Evolutionary conservation across 2,329 filamentous ascomycete species (phyloP), one percentile per base, ranked within the genome.

Genomic region (Pseudopyricularia javanii): DNA sequence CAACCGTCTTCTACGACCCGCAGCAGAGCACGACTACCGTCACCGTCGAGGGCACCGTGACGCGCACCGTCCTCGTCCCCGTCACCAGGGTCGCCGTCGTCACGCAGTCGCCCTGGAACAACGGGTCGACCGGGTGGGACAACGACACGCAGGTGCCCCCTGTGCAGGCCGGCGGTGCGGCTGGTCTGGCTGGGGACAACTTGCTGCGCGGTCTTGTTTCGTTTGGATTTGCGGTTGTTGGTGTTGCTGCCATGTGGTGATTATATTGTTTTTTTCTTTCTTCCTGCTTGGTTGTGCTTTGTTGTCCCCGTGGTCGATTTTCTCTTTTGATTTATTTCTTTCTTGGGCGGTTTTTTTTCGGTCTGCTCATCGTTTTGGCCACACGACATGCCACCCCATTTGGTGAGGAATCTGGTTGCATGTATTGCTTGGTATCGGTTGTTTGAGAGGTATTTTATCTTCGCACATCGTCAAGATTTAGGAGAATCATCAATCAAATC

Each of bases 1-100:
- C 58, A 1, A 65, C 56, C 9, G 56, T 61, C 22, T 59, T 28
- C 51, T 53, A 53, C 51, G 51, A 53, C 51, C 43, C 51, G 33
- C 32, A 32, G 20, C 22, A 34, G 24, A 53, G 51, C 51, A 53
- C 51, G 8, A 47, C 40, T 17, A 48, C 45, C n/a, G 43, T 33
- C 33, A n/a, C 43, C 43, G 30, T 53, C 45, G 51, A 53, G n/a
- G 22, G 26, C 28, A 35, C 15, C 45, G 26, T 33, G 15, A 53
- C 51, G 11, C 43, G 51, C 40, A 26, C 28, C 45, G 33, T 53
- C 43, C 51, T 53, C 30, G 51, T 53, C 45, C 43, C 45, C 33
- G 34, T 53, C 47, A 43, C 24, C n/a, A 17, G 33, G 14, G 32
- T 47, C 45, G 43, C 47, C 32, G 37, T 34, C n/a, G 45, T 22